Percentiles rank a stretch among this genome's conserved stretches.
phyloP scores from a whole-genome alignment of 2,329 filamentous ascomycete genomes.

The Calycina herbarum region DNA sequence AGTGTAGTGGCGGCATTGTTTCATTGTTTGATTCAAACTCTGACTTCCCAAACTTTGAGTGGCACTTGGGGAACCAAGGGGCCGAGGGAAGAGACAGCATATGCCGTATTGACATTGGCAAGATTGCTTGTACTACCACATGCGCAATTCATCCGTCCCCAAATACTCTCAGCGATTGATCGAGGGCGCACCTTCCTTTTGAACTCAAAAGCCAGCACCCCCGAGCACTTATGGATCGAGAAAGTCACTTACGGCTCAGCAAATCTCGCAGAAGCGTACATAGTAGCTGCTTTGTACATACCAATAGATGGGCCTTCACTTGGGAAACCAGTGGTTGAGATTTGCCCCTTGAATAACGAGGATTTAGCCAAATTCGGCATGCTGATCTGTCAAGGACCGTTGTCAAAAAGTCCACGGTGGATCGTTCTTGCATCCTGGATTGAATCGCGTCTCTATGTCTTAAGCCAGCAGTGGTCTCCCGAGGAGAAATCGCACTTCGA shows the following conservation, averaged over 20 bases:
- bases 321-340: not conserved
- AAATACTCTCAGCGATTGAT: not conserved
- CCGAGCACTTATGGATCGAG: slow-evolving; percentile 14
- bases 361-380: not conserved
- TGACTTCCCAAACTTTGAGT: not conserved
- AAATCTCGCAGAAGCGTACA: slow-evolving; percentile 1
- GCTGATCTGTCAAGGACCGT: not conserved
- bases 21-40: not conserved
- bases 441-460: not conserved
- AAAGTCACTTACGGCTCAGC: slow-evolving; percentile 6
- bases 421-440: not conserved
- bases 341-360: not conserved
- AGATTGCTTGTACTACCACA: not conserved
- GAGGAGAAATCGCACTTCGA: not conserved
- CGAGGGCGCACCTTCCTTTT: not conserved
- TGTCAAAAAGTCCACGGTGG: not conserved
- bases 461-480: not conserved
- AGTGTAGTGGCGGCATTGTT: not conserved
- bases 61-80: slow-evolving; percentile 7
- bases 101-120: not conserved
- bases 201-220: not conserved
- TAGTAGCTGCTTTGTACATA: slow-evolving; percentile 1
- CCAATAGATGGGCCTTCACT: not conserved
- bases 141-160: not conserved
- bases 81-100: slow-evolving; percentile 4